Evolutionary conservation across 176 grass and related monocot species (phyloP), one percentile per base, ranked within the genome.

Genomic region (Carex parvula): DNA sequence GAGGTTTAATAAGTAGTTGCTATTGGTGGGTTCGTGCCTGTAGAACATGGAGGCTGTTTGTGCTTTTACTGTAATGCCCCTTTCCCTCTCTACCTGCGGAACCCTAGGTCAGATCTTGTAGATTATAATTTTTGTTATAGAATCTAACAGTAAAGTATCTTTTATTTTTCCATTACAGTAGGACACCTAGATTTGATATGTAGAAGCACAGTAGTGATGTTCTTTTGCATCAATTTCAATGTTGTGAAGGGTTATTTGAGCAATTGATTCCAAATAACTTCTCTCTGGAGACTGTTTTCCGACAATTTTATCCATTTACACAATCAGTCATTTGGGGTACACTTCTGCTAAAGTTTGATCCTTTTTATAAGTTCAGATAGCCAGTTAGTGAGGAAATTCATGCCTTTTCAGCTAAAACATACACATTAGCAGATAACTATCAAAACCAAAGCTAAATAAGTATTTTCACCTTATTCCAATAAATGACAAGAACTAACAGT

Each of bases 31-130:
- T 29, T 68, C 8, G 70, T 90, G 70, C 33, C 59, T 90, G 64
- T 98, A 90, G 91, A 98, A 98, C 95, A 98, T 94, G 44, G 95
- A 91, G 86, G 95, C 95, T 8, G 95, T 98, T 82, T 98, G 95
- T 81, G 95, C 95, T 91, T 98, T 98, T 58, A 98, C 95, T 0
- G 95, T 98, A 75, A 98, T 98, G 8, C 95, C 95, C 54, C 95
- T 94, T 72, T 98, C 95, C 78, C 92, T 94, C 84, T 98, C 95
- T 84, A 98, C 95, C 95, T 98, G 72, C 39, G 35, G 44, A 58
- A 86, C 18, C 48, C 37, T 54, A 52, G 21, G 22, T 76, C 72
- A 76, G 48, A 55, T 76, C 21, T 76, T 30, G 46, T 56, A 53
- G 7, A 54, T 54, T 56, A 73, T 18, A 10, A 83, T 3, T 41